Conservation (phyloP, 306 rosid genomes). For the Canavalia ensiformis region DNA sequence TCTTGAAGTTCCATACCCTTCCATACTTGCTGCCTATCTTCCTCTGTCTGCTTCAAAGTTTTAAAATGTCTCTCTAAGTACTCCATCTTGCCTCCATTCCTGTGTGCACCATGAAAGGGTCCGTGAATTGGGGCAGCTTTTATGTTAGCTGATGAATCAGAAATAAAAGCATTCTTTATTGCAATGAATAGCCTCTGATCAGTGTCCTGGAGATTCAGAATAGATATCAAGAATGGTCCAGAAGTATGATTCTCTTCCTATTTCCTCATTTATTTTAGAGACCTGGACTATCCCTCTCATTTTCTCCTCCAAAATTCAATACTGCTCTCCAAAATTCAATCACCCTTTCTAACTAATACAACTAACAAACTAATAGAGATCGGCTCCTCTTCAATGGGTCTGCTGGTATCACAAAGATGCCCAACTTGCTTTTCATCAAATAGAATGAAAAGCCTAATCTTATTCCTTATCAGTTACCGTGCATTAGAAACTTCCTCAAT, state of each 20-base stretch:
- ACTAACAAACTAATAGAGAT: not conserved
- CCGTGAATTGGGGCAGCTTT: too few species aligned
- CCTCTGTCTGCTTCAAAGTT: too few species aligned
- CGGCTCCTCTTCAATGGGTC: not conserved
- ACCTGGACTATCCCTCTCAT: not conserved
- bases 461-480: conserved; percentile 1
- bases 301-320: not conserved
- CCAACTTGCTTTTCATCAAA: not conserved
- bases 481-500: conserved; percentile 16
- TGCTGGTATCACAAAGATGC: not conserved
- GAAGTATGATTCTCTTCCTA: not conserved
- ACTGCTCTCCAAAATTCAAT: not conserved
- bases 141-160: too few species aligned
- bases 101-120: too few species aligned
- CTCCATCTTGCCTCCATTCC: too few species aligned
- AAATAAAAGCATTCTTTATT: not conserved
- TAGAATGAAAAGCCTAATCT: conserved; percentile 1
- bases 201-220: not conserved
- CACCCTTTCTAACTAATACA: not conserved
- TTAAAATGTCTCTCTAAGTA: too few species aligned
- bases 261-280: not conserved
- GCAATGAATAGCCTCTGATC: not conserved
- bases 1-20: too few species aligned
- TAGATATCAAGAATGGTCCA: not conserved
- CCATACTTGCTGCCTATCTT: too few species aligned